Conservation (phyloP, 805 yeast genomes). For the Starmerella floris region DNA sequence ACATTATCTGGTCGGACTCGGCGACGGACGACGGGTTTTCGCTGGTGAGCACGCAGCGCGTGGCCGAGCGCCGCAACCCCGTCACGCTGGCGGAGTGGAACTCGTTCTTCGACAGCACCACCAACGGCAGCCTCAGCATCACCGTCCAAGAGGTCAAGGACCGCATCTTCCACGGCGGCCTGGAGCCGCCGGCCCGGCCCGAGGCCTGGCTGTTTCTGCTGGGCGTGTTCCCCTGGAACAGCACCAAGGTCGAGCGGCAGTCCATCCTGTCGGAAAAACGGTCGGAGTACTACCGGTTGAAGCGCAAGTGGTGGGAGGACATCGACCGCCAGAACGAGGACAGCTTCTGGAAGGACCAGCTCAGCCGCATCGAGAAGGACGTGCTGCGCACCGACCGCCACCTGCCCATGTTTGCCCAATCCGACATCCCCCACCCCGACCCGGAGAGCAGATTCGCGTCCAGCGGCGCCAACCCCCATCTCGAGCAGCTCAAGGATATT, state of each 20-base stretch:
- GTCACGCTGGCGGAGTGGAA: conserved; percentile 69
- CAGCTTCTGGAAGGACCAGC: conserved; percentile 80
- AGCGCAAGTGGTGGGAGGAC: conserved; percentile 61
- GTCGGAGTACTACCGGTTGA: conserved; percentile 44
- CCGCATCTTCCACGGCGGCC: conserved; percentile 82
- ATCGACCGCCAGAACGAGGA: conserved; percentile 40
- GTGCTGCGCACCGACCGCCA: conserved; percentile 82
- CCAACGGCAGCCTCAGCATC: conserved; percentile 52
- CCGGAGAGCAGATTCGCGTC: conserved; percentile 42
- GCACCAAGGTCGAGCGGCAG: conserved; percentile 54
- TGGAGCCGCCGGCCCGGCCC: conserved; percentile 43
- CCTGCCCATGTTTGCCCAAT: conserved; percentile 46
- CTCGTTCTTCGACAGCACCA: conserved; percentile 53
- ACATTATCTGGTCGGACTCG: conserved; percentile 27
- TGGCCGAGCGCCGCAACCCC: conserved; percentile 56
- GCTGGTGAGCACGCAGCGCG: conserved; percentile 33
- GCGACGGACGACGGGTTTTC: conserved; percentile 30
- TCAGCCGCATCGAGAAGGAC: conserved; percentile 81
- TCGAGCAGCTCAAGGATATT: conserved; percentile 59
- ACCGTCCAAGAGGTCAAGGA: conserved; percentile 71
- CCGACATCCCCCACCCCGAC: conserved; percentile 32
- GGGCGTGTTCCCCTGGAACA: conserved; percentile 81
- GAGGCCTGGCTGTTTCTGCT: conserved; percentile 81
- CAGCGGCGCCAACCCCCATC: conserved; percentile 64
- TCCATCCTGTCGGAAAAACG: conserved; percentile 44